phyloP scores from a whole-genome alignment of 441 rosid genomes.

The Raphanus hybrid region DNA sequence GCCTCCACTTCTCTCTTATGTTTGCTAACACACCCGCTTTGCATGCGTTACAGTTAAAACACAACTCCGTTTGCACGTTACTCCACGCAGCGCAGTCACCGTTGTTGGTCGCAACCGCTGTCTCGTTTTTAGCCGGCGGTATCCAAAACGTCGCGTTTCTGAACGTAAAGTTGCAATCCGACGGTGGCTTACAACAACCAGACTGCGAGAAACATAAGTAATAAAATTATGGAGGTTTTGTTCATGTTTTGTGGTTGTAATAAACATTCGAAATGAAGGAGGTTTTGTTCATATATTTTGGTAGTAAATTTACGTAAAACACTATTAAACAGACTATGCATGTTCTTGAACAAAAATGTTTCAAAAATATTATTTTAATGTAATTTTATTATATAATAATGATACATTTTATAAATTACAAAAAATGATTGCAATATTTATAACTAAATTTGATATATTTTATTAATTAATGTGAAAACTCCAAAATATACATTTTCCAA shows the following conservation, averaged over 20 bases:
- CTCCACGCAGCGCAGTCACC: constrained; percentile 66
- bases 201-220: constrained; percentile 45
- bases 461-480: no score
- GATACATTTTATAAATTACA: no score
- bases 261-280: background rate
- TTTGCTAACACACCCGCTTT: constrained; percentile 67
- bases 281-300: background rate
- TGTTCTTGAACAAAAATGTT: background rate
- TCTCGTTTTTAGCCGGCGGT: constrained; percentile 43
- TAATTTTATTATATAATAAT: background rate
- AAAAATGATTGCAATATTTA: no score
- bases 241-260: no score
- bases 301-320: no score
- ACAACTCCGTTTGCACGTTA: constrained; percentile 51
- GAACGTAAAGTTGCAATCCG: constrained; percentile 55
- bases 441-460: no score
- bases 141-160: constrained; percentile 35
- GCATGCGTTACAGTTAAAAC: constrained; percentile 72
- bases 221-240: background rate
- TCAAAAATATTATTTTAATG: constrained; percentile 10
- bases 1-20: constrained; percentile 65
- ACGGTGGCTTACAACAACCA: constrained; percentile 79
- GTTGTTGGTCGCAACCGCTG: constrained; percentile 33
- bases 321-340: background rate
- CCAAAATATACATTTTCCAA: no score